Conservation (phyloP, 2,329 filamentous ascomycete species). For the Verruconis gallopava region DNA sequence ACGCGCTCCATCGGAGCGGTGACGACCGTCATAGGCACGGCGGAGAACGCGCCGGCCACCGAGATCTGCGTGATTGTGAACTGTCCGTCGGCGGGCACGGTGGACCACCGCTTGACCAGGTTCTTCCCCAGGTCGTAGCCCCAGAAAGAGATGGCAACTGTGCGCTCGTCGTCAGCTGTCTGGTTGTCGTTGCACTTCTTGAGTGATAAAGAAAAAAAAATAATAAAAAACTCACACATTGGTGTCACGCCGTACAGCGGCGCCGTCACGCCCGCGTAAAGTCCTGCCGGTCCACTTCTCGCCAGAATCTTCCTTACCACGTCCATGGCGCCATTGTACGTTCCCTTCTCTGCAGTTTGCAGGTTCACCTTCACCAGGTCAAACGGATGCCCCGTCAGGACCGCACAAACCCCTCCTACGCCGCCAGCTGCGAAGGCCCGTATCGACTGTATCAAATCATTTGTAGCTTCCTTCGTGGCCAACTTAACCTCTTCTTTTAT, state of each 20-base stretch:
- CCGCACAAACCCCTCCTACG: slow-evolving; percentile 86
- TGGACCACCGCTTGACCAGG: slow-evolving; percentile 58
- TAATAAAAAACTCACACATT: slow-evolving; percentile 64
- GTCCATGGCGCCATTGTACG: slow-evolving; percentile 82
- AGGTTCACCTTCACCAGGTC: slow-evolving; percentile 95
- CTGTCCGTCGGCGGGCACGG: slow-evolving; percentile 48
- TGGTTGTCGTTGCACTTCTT: too few species aligned
- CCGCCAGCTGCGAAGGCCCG: slow-evolving; percentile 81
- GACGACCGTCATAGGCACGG: slow-evolving; percentile 93
- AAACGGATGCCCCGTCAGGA: slow-evolving; percentile 87
- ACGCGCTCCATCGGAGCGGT: slow-evolving; percentile 99
- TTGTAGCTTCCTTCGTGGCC: slow-evolving; percentile 37
- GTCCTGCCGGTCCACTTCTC: slow-evolving; percentile 69
- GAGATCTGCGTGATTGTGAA: slow-evolving; percentile 81
- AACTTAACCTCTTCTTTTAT: slow-evolving; percentile 33
- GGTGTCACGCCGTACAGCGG: slow-evolving; percentile 92
- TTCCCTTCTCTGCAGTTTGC: slow-evolving; percentile 88
- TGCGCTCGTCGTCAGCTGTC: slow-evolving; percentile 12
- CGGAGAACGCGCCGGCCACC: slow-evolving; percentile 84
- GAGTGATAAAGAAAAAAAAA: background rate
- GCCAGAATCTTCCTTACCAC: slow-evolving; percentile 82
- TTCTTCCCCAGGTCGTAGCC: slow-evolving; percentile 93
- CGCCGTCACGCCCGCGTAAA: slow-evolving; percentile 95
- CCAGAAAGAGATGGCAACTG: slow-evolving; percentile 27
- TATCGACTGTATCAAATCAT: slow-evolving; percentile 48